Conservation (phyloP, 805 yeast genomes). For the Lachancea mirantina region DNA sequence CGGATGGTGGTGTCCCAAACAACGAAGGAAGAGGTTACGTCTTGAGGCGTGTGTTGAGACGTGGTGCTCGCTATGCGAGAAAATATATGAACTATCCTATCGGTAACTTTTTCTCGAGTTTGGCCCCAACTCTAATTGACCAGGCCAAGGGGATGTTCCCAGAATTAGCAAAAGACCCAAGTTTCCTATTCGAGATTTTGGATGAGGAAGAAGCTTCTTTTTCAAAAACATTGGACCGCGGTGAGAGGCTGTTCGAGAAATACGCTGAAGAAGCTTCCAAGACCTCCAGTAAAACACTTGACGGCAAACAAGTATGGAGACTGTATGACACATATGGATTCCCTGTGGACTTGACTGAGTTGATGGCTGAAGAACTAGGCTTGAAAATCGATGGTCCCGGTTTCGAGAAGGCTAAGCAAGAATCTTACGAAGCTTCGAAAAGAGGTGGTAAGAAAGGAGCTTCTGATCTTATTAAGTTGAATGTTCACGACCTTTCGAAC, state of each 20-base stretch:
- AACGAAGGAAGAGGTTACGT: slow-evolving; percentile 99
- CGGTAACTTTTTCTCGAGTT: slow-evolving; percentile 85
- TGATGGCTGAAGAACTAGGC: slow-evolving; percentile 98
- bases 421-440: slow-evolving; percentile 91
- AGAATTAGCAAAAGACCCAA: slow-evolving; percentile 66
- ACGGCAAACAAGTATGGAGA: slow-evolving; percentile 97
- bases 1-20: slow-evolving; percentile 99
- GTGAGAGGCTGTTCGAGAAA: slow-evolving; percentile 92
- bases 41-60: slow-evolving; percentile 89
- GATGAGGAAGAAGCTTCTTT: slow-evolving; percentile 95
- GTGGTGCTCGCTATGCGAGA: slow-evolving; percentile 96
- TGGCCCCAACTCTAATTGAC: slow-evolving; percentile 87
- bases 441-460: slow-evolving; percentile 64
- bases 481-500: slow-evolving; percentile 81
- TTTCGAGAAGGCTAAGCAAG: slow-evolving; percentile 83
- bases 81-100: slow-evolving; percentile 94
- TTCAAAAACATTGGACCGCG: slow-evolving; percentile 93
- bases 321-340: slow-evolving; percentile 97
- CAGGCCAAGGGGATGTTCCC: slow-evolving; percentile 90
- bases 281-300: slow-evolving; percentile 64
- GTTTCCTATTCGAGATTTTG: slow-evolving; percentile 78
- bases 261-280: slow-evolving; percentile 79
- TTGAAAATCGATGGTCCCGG: slow-evolving; percentile 86
- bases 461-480: slow-evolving; percentile 63
- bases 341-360: slow-evolving; percentile 95